Evolutionary conservation across 176 grass and related monocot species (phyloP).

Genomic region (Rhynchospora tenuis): DNA sequence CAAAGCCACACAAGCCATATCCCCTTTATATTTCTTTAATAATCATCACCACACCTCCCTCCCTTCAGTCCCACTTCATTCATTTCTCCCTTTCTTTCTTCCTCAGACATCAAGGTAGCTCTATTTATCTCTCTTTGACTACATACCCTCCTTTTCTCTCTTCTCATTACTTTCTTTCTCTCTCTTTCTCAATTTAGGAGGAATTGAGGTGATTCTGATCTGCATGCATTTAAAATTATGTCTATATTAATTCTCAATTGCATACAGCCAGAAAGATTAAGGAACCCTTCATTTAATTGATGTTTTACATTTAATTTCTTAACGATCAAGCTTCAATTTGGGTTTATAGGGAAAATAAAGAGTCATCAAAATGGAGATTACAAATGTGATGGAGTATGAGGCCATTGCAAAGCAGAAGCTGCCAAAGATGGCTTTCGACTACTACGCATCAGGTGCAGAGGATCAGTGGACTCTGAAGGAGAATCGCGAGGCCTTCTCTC

Average conservation of each 20-base stretch:
- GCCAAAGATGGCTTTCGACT: conserved; percentile 89
- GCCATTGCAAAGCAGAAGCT: conserved; percentile 83
- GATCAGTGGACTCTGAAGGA: conserved; percentile 93
- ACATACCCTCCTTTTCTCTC: background rate
- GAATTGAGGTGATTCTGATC: background rate
- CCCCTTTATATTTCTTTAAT: conserved; percentile 37
- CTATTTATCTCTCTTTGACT: background rate
- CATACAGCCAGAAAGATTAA: background rate
- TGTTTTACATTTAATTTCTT: background rate
- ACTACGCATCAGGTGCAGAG: conserved; percentile 88
- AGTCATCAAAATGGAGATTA: conserved; percentile 42
- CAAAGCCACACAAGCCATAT: conserved; percentile 19
- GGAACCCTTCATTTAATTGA: background rate
- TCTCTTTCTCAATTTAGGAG: background rate
- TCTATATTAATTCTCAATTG: background rate
- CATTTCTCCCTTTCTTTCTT: background rate
- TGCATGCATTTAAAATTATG: background rate
- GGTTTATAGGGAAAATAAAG: background rate
- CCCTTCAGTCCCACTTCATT: conserved; percentile 25
- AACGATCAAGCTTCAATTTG: background rate
- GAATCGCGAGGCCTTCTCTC: conserved; percentile 83
- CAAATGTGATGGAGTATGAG: conserved; percentile 92
- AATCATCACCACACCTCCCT: conserved; percentile 16
- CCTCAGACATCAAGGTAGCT: conserved; percentile 9
- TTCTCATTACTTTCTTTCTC: background rate